phyloP scores from a whole-genome alignment of 106 monocot genomes.

The Dendrobium huoshanense region DNA sequence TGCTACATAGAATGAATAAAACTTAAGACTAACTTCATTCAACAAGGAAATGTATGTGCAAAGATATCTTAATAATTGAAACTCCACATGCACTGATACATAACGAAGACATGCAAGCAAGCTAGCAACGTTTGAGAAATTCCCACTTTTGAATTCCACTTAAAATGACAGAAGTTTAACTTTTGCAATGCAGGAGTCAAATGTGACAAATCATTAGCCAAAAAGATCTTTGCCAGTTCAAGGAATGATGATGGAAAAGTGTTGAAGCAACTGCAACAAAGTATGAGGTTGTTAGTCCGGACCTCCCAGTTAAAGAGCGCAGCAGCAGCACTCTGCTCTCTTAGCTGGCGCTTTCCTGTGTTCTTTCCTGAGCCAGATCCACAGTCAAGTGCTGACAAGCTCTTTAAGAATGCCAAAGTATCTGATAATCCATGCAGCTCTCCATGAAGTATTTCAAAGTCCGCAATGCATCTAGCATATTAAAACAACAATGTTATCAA shows the following conservation, averaged over 20 bases:
- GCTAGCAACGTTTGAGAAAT: neutral
- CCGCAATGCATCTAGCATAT: conserved; percentile 39
- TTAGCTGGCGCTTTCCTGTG: conserved; percentile 50
- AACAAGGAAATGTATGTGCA: no score
- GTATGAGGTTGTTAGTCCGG: neutral
- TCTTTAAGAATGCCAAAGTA: conserved; percentile 67
- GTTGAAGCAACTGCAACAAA: neutral
- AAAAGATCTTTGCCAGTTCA: neutral
- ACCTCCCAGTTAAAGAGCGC: conserved; percentile 84
- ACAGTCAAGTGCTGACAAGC: conserved; percentile 56
- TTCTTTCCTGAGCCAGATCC: conserved; percentile 32
- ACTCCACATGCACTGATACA: no score
- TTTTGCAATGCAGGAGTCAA: neutral
- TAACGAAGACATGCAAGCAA: no score
- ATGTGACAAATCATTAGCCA: neutral
- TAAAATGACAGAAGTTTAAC: neutral
- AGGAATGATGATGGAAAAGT: neutral
- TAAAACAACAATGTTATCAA: neutral
- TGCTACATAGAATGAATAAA: neutral
- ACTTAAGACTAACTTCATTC: neutral
- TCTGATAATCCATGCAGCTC: conserved; percentile 70
- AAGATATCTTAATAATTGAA: no score
- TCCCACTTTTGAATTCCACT: neutral
- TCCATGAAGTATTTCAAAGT: conserved; percentile 80
- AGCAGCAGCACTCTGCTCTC: conserved; percentile 65